These are phyloP conservation scores for Scutellaria minor DNA, from an alignment of 257 asterid species.

Conservation along the genomic window DNA sequence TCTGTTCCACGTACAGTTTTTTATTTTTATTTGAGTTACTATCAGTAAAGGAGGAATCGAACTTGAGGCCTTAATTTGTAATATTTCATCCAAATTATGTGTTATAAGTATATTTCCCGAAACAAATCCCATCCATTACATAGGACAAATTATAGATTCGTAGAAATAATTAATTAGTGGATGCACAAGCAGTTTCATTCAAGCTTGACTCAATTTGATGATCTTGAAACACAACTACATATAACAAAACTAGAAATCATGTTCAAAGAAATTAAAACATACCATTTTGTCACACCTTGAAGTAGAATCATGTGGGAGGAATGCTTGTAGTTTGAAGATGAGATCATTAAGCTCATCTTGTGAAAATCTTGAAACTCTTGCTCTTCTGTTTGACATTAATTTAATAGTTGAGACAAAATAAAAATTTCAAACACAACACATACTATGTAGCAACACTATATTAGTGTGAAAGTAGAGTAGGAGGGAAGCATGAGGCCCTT, in stretches of 20 bases:
- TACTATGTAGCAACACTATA: not conserved
- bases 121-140: no score
- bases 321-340: constrained; percentile 54
- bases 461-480: constrained; percentile 1
- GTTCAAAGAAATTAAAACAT: not conserved
- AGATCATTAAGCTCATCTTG: constrained; percentile 64
- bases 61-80: no score
- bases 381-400: constrained; percentile 56
- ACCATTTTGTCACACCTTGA: constrained; percentile 56
- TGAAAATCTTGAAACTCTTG: constrained; percentile 44
- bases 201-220: not conserved
- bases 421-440: constrained; percentile 13
- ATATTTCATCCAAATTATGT: no score
- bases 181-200: not conserved
- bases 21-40: no score
- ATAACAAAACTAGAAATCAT: not conserved
- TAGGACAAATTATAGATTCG: no score
- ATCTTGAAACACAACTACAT: not conserved
- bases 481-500: constrained; percentile 39
- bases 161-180: no score
- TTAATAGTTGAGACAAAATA: not conserved
- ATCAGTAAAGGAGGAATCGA: no score
- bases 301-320: constrained; percentile 52
- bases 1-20: no score
- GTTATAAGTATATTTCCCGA: no score